phyloP scores from a whole-genome alignment of 2,329 filamentous ascomycete genomes.

The Aspergillus sclerotialis region DNA sequence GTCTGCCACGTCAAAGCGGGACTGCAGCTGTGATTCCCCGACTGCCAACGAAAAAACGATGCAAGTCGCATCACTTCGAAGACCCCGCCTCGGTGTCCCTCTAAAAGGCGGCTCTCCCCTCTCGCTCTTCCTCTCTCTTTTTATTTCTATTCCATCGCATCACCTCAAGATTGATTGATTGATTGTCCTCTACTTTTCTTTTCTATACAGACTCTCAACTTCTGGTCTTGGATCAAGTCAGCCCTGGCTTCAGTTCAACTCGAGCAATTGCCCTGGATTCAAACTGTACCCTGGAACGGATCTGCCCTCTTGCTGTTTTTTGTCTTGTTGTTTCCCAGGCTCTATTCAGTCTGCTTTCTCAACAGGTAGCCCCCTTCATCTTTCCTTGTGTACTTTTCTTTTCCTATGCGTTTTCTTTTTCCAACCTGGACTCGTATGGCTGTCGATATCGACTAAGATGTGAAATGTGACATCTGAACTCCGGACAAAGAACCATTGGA shows the following conservation, averaged over 20 bases:
- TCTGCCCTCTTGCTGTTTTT: constrained; percentile 19
- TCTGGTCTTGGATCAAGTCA: constrained; percentile 21
- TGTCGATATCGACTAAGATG: constrained; percentile 2
- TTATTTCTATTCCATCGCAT: constrained; percentile 7
- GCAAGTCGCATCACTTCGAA: constrained; percentile 9
- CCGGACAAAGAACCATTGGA: not conserved
- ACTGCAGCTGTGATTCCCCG: constrained; percentile 2
- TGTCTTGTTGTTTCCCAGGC: constrained; percentile 20
- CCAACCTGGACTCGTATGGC: constrained; percentile 10
- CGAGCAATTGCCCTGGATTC: constrained; percentile 22
- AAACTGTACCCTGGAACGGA: constrained; percentile 2
- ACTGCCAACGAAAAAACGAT: constrained; percentile 2
- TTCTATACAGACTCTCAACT: constrained; percentile 16
- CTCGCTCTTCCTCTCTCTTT: constrained; percentile 7
- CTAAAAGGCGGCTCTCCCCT: constrained; percentile 5
- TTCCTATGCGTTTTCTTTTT: constrained; percentile 13
- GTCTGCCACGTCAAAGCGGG: not conserved
- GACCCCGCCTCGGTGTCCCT: constrained; percentile 4
- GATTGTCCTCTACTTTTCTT: constrained; percentile 7
- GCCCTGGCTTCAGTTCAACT: constrained; percentile 18
- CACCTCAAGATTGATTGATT: constrained; percentile 14
- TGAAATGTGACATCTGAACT: not conserved
- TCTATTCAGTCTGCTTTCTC: constrained; percentile 18
- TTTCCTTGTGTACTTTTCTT: constrained; percentile 20
- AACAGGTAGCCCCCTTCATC: constrained; percentile 38